phyloP scores from a whole-genome alignment of 1,139 yeast genomes.

The Scheffersomyces insectosa region DNA sequence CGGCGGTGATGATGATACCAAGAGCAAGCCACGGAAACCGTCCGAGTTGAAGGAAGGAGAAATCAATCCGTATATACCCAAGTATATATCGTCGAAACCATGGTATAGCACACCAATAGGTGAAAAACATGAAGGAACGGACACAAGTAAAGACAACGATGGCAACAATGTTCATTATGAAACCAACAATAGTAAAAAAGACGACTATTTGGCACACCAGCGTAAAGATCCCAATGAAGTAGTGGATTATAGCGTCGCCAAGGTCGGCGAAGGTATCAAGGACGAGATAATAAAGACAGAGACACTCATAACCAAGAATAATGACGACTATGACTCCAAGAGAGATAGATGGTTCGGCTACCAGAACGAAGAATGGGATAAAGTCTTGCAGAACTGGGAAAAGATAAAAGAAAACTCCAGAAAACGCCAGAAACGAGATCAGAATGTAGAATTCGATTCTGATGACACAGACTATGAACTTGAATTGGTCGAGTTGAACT shows the following conservation, averaged over 20 bases:
- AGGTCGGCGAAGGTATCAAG: constrained; percentile 33
- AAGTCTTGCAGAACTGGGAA: constrained; percentile 49
- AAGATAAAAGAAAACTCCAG: constrained; percentile 25
- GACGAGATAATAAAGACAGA: constrained; percentile 26
- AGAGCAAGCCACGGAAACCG: neutral
- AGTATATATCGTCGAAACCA: constrained; percentile 15
- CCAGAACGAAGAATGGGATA: constrained; percentile 58
- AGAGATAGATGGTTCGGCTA: constrained; percentile 82
- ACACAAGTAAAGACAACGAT: neutral
- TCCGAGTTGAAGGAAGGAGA: constrained; percentile 8
- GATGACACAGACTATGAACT: constrained; percentile 52
- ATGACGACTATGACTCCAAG: constrained; percentile 61
- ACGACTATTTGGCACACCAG: constrained; percentile 53
- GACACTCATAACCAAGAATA: constrained; percentile 29
- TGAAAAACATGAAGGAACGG: neutral
- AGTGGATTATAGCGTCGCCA: constrained; percentile 31
- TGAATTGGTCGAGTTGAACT: constrained; percentile 51
- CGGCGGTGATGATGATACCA: neutral
- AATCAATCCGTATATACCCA: constrained; percentile 17
- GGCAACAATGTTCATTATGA: constrained; percentile 2
- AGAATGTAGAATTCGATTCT: constrained; percentile 27
- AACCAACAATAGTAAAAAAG: constrained; percentile 13
- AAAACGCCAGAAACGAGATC: constrained; percentile 10
- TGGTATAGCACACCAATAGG: constrained; percentile 10
- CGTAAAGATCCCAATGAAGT: constrained; percentile 33